Evolutionary conservation across 225 moss, liverwort and hornwort genomes (phyloP).

Genomic region (Sphagnum tenellum): DNA sequence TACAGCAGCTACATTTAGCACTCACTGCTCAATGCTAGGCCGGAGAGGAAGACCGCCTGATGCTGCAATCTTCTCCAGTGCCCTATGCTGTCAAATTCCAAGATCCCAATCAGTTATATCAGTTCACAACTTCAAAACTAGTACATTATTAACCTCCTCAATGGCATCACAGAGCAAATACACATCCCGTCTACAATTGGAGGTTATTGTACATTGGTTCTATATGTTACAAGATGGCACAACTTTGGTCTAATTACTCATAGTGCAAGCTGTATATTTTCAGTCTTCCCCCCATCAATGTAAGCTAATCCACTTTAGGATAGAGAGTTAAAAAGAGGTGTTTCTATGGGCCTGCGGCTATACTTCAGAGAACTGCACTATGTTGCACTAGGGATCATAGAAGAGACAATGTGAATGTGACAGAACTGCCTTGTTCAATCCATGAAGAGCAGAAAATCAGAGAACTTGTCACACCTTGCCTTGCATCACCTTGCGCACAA

Average conservation of each 20-base stretch:
- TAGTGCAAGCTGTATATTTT: neutral
- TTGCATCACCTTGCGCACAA: conserved; percentile 60
- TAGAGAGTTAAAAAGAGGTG: too few relatives aligned
- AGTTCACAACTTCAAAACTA: conserved; percentile 1
- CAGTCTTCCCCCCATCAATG: neutral
- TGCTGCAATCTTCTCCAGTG: conserved; percentile 58
- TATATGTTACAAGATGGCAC: too few relatives aligned
- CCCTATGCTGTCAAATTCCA: conserved; percentile 38
- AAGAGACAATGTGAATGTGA: neutral
- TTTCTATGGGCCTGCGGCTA: too few relatives aligned
- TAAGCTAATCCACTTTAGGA: too few relatives aligned
- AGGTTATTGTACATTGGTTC: neutral
- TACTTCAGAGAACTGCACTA: neutral
- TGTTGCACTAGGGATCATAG: neutral
- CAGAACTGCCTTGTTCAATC: neutral
- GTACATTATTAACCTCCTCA: neutral
- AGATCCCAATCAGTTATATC: neutral
- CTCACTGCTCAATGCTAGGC: conserved; percentile 69
- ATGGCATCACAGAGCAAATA: neutral
- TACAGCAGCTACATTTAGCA: conserved; percentile 2
- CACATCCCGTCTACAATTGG: conserved; percentile 1
- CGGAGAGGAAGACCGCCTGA: conserved; percentile 59
- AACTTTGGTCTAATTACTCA: neutral
- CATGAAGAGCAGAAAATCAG: neutral
- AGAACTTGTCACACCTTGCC: conserved; percentile 46